Percentiles rank a stretch among this genome's conserved stretches.
These are phyloP conservation scores for Mycena floridula DNA, from an alignment of 768 basidiomycete genomes.

Conservation along the genomic window DNA sequence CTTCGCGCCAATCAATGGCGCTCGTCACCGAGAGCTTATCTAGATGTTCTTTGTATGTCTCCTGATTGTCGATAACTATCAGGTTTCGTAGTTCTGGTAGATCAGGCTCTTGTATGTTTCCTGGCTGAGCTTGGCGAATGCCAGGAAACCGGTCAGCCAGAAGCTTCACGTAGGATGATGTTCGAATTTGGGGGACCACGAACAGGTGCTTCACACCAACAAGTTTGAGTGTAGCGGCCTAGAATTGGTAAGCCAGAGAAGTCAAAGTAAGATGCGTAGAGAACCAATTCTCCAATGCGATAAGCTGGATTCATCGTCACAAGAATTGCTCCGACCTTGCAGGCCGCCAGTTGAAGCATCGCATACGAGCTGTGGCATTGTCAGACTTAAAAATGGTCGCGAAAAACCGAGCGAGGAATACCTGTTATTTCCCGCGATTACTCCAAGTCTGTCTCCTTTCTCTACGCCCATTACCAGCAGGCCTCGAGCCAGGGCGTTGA, in stretches of 20 bases:
- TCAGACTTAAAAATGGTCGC: background rate
- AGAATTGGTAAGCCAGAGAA: conserved; percentile 4
- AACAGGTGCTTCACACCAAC: conserved; percentile 67
- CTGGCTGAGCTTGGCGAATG: conserved; percentile 40
- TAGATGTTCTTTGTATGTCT: conserved; percentile 29
- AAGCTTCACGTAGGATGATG: conserved; percentile 57
- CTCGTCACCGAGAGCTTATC: conserved; percentile 37
- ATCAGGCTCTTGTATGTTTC: conserved; percentile 49
- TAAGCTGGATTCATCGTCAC: conserved; percentile 85
- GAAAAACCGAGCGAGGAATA: conserved; percentile 19
- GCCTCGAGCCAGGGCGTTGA: conserved; percentile 64
- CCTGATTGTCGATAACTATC: conserved; percentile 60
- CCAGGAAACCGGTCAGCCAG: conserved; percentile 54
- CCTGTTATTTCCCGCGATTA: conserved; percentile 87
- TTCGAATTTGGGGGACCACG: conserved; percentile 62
- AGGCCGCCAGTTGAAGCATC: conserved; percentile 79
- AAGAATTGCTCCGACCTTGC: conserved; percentile 76
- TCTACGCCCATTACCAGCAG: conserved; percentile 61
- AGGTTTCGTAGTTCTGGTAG: conserved; percentile 60
- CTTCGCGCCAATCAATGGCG: conserved; percentile 66
- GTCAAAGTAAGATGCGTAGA: conserved; percentile 15
- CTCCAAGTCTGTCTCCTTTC: conserved; percentile 73
- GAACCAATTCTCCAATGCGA: conserved; percentile 61
- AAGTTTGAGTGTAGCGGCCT: conserved; percentile 60
- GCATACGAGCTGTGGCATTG: conserved; percentile 65